Percentiles rank a stretch among this genome's conserved stretches.
Conservation (phyloP, 768 basidiomycete genomes). For the Lenzites betulinus region DNA sequence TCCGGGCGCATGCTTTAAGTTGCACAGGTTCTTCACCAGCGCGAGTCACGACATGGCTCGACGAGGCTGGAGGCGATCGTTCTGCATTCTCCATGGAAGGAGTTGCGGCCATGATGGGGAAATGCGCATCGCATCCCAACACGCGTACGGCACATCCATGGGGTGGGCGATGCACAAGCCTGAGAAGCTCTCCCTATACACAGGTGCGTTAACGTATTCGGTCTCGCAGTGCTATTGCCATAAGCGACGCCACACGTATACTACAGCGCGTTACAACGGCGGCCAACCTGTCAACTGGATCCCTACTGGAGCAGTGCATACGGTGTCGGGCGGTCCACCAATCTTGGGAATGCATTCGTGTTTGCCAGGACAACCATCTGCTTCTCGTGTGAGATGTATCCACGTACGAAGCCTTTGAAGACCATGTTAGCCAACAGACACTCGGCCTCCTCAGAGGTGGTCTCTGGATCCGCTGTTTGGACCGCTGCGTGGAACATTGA, state of each 20-base stretch:
- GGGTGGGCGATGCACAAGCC: not conserved
- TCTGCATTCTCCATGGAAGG: not conserved
- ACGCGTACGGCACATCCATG: not conserved
- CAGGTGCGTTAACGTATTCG: too few species aligned
- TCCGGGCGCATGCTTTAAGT: not conserved
- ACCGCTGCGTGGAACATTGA: slow-evolving; percentile 80
- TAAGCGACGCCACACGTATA: not conserved
- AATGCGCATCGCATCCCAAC: slow-evolving; percentile 2
- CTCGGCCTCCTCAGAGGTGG: slow-evolving; percentile 82
- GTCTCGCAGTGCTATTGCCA: not conserved
- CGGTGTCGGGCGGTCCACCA: slow-evolving; percentile 63
- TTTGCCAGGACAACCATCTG: slow-evolving; percentile 90
- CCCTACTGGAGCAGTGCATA: slow-evolving; percentile 35
- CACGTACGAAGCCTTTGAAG: slow-evolving; percentile 87
- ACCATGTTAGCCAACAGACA: slow-evolving; percentile 96
- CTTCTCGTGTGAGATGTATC: slow-evolving; percentile 96
- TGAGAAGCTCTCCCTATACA: not conserved
- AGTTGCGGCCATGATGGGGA: not conserved
- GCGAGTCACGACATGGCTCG: not conserved
- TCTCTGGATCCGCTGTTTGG: slow-evolving; percentile 61
- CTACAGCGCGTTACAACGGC: not conserved
- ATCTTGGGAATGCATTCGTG: slow-evolving; percentile 76
- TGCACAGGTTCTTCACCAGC: not conserved
- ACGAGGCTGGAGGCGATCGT: not conserved
- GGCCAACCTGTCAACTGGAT: not conserved